Evolutionary conservation across 768 basidiomycete species (phyloP).

Genomic region (Auriscalpium vulgare): DNA sequence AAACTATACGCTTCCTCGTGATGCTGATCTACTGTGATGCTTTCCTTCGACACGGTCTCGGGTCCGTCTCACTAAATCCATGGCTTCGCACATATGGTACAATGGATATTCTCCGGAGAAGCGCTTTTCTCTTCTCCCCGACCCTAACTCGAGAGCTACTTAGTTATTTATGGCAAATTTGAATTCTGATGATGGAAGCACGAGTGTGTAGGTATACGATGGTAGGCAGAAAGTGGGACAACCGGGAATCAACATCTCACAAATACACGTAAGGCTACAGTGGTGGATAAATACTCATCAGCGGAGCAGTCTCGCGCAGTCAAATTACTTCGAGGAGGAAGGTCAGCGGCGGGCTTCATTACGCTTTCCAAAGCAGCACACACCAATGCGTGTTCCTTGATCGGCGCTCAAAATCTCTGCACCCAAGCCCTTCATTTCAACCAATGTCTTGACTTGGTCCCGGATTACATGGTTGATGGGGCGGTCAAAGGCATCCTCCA

Average conservation of each 20-base stretch:
- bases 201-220: too few species aligned
- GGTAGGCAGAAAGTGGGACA: not conserved
- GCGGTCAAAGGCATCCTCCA: slow-evolving; percentile 37
- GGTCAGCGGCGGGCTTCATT: not conserved
- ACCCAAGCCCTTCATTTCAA: slow-evolving; percentile 57
- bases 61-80: not conserved
- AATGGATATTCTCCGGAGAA: not conserved
- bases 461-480: slow-evolving; percentile 63
- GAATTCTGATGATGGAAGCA: too few species aligned
- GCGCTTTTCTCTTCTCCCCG: not conserved
- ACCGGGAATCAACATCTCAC: not conserved
- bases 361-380: slow-evolving; percentile 22
- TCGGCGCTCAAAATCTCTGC: slow-evolving; percentile 61
- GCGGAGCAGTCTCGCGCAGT: too few species aligned
- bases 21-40: slow-evolving; percentile 13
- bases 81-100: not conserved
- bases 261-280: slow-evolving; percentile 30
- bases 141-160: not conserved
- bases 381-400: slow-evolving; percentile 79
- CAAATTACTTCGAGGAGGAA: slow-evolving; percentile 1
- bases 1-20: slow-evolving; percentile 86
- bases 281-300: slow-evolving; percentile 17
- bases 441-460: slow-evolving; percentile 59
- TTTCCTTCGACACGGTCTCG: not conserved
- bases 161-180: not conserved